A percentile compares a stretch with the other conserved stretches of the same genome.
phyloP scores from a whole-genome alignment of 805 yeast genomes.

The Ogataea parapolymorpha region DNA sequence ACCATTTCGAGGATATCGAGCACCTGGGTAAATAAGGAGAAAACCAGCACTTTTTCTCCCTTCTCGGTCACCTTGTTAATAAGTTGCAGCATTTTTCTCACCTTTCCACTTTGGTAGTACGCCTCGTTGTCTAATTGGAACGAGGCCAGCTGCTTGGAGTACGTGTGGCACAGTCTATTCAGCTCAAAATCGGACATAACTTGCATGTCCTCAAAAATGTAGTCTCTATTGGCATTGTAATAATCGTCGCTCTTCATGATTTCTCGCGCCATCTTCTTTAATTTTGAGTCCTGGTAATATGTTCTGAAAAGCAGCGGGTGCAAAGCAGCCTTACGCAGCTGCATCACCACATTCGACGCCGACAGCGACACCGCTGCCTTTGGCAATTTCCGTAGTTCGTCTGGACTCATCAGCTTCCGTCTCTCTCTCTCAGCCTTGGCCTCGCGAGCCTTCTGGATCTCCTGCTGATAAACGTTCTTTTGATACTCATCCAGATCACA shows the following conservation, averaged over 20 bases:
- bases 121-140: constrained; percentile 52
- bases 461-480: constrained; percentile 54
- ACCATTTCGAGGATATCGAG: constrained; percentile 83
- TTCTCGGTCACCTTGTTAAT: constrained; percentile 52
- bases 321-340: constrained; percentile 83
- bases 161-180: constrained; percentile 66
- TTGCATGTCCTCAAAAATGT: constrained; percentile 89
- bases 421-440: constrained; percentile 42
- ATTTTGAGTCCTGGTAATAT: constrained; percentile 50
- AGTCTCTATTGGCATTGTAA: constrained; percentile 67
- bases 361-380: constrained; percentile 28
- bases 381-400: constrained; percentile 33
- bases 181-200: constrained; percentile 92
- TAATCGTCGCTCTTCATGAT: constrained; percentile 83
- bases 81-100: constrained; percentile 51
- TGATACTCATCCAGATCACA: constrained; percentile 65
- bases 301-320: constrained; percentile 86
- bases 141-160: constrained; percentile 58
- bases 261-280: constrained; percentile 67
- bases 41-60: constrained; percentile 70
- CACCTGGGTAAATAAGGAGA: constrained; percentile 90
- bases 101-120: constrained; percentile 70
- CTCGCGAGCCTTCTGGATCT: constrained; percentile 45
- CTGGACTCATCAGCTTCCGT: constrained; percentile 34
- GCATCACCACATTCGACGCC: constrained; percentile 76